phyloP scores from a whole-genome alignment of 805 yeast species.

The Wickerhamomyces hampshirensis region DNA sequence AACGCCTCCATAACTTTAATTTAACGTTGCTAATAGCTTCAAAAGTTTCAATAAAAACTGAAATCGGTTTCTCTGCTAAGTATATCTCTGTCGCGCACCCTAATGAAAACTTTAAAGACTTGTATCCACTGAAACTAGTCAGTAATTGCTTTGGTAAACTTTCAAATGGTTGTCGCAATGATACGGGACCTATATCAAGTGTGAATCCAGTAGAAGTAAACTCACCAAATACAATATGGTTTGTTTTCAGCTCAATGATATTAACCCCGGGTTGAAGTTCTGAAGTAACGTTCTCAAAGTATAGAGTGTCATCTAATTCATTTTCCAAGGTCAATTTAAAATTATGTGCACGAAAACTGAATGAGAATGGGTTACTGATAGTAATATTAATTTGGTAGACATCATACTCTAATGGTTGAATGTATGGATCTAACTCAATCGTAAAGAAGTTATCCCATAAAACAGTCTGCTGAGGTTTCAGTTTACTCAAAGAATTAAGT shows the following conservation, averaged over 20 bases:
- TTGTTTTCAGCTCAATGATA: conserved; percentile 19
- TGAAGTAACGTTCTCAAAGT: not conserved
- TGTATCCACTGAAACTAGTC: conserved; percentile 7
- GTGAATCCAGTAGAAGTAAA: conserved; percentile 27
- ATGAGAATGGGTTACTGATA: conserved; percentile 6
- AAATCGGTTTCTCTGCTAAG: conserved; percentile 15
- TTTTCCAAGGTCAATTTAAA: conserved; percentile 21
- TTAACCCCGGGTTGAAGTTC: conserved; percentile 5
- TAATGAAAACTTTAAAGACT: conserved; percentile 17
- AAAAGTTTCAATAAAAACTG: conserved; percentile 12
- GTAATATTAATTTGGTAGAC: conserved; percentile 8
- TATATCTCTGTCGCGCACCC: conserved; percentile 15
- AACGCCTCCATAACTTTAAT: conserved; percentile 9
- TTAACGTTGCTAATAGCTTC: conserved; percentile 4
- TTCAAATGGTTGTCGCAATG: conserved; percentile 21
- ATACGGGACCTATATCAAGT: conserved; percentile 23
- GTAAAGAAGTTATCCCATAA: conserved; percentile 11
- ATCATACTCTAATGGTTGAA: conserved; percentile 11
- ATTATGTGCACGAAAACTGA: conserved; percentile 1
- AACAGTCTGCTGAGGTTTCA: conserved; percentile 1
- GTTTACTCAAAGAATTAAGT: not conserved
- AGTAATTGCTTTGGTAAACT: conserved; percentile 3
- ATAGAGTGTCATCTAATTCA: conserved; percentile 6
- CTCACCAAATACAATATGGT: conserved; percentile 30
- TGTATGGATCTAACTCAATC: conserved; percentile 3